phyloP scores from a whole-genome alignment of 352 stramenopile genomes.

The Globisporangium lucens region DNA sequence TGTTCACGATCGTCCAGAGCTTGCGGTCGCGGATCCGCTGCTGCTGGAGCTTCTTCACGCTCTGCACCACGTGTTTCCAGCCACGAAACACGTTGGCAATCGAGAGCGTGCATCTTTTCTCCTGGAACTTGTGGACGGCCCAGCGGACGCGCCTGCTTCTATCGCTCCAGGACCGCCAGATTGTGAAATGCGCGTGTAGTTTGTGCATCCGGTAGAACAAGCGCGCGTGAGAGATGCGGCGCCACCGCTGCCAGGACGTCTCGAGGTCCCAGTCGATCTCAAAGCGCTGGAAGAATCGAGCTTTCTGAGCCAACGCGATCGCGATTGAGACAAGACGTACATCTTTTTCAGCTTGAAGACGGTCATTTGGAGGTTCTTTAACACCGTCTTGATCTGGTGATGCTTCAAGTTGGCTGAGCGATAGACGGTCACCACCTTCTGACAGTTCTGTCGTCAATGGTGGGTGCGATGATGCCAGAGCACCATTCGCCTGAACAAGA shows the following conservation, averaged over 20 bases:
- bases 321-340: conserved; percentile 12
- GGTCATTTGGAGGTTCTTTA: neutral
- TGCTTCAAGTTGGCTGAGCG: neutral
- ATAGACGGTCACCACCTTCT: neutral
- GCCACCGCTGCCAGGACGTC: conserved; percentile 51
- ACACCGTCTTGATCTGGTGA: neutral
- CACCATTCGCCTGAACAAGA: neutral
- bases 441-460: neutral
- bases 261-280: conserved; percentile 37
- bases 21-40: conserved; percentile 52
- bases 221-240: conserved; percentile 53
- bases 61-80: conserved; percentile 41
- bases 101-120: conserved; percentile 3
- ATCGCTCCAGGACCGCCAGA: conserved; percentile 29
- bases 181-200: conserved; percentile 27
- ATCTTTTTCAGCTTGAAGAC: neutral
- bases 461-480: neutral
- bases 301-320: conserved; percentile 29
- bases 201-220: conserved; percentile 55
- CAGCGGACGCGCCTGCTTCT: conserved; percentile 13
- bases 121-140: conserved; percentile 15
- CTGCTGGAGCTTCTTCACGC: conserved; percentile 42
- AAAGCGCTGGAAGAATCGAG: conserved; percentile 49
- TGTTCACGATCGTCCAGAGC: conserved; percentile 53
- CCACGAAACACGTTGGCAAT: conserved; percentile 19